phyloP scores from a whole-genome alignment of 139 green algal species.

The Tetradesmus obliquus region DNA sequence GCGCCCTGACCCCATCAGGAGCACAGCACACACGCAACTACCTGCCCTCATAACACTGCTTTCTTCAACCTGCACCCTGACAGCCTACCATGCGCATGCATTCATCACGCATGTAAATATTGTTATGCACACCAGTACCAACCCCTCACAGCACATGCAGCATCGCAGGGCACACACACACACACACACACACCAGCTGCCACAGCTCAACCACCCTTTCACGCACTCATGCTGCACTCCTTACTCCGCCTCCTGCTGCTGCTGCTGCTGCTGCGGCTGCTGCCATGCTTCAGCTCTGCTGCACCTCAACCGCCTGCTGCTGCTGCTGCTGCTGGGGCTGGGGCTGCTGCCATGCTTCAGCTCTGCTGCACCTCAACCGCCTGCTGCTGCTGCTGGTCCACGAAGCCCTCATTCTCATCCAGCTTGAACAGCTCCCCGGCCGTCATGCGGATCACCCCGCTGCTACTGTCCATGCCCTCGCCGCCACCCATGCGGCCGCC shows the following conservation, averaged over 20 bases:
- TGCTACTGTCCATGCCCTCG: neutral
- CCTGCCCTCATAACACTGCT: no score
- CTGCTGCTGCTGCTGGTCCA: neutral
- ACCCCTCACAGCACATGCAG: neutral
- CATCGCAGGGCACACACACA: no score
- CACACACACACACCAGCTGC: neutral
- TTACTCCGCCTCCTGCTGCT: neutral
- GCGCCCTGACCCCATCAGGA: no score
- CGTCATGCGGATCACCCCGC: constrained; percentile 40
- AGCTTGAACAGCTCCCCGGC: constrained; percentile 47
- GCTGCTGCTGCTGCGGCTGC: neutral
- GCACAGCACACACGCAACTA: no score
- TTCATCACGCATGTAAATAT: neutral
- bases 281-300: neutral
- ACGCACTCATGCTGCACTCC: neutral
- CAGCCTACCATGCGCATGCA: neutral
- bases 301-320: neutral
- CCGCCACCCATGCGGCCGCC: neutral
- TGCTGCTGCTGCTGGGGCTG: neutral
- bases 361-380: neutral
- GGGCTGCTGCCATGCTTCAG: neutral
- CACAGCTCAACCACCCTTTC: neutral
- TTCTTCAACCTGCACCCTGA: no score
- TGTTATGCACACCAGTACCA: neutral
- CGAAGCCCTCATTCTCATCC: constrained; percentile 43